Evolutionary conservation across 2,329 filamentous ascomycete species (phyloP).

Genomic region (Penicillium sclerotigenum): DNA sequence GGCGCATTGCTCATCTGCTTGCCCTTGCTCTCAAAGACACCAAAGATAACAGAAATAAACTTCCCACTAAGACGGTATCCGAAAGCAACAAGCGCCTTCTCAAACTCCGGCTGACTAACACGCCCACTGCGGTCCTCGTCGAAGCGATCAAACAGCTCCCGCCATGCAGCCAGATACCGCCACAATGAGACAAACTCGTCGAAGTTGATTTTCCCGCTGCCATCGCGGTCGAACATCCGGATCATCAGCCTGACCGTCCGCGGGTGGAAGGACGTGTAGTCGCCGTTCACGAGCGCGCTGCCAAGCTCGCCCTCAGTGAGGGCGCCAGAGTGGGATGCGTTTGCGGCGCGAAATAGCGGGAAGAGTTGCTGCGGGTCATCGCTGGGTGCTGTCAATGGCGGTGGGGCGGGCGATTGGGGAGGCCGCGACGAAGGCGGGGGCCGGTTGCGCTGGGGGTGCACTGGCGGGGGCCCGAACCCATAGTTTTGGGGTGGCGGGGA

Average conservation of each 20-base stretch:
- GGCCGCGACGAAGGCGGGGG: slow-evolving; percentile 59
- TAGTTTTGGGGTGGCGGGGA: slow-evolving; percentile 48
- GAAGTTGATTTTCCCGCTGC: slow-evolving; percentile 84
- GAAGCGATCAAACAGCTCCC: slow-evolving; percentile 90
- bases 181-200: slow-evolving; percentile 95
- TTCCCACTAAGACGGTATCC: slow-evolving; percentile 82
- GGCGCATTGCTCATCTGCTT: slow-evolving; percentile 40
- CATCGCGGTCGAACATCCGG: slow-evolving; percentile 95
- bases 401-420: slow-evolving; percentile 62
- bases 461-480: slow-evolving; percentile 50
- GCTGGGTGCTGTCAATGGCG: slow-evolving; percentile 48
- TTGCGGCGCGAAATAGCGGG: slow-evolving; percentile 84
- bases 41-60: slow-evolving; percentile 82
- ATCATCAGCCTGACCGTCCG: slow-evolving; percentile 99
- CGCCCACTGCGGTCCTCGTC: slow-evolving; percentile 82
- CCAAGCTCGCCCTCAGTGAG: slow-evolving; percentile 84
- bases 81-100: slow-evolving; percentile 85
- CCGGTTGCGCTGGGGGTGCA: slow-evolving; percentile 52
- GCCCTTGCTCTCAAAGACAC: slow-evolving; percentile 70
- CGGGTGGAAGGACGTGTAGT: slow-evolving; percentile 89
- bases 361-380: slow-evolving; percentile 62
- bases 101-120: slow-evolving; percentile 83
- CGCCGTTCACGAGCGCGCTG: slow-evolving; percentile 89
- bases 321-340: slow-evolving; percentile 72
- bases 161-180: slow-evolving; percentile 94